Conservation (phyloP, 2,329 filamentous ascomycete species). For the Scytalidium sp. region DNA sequence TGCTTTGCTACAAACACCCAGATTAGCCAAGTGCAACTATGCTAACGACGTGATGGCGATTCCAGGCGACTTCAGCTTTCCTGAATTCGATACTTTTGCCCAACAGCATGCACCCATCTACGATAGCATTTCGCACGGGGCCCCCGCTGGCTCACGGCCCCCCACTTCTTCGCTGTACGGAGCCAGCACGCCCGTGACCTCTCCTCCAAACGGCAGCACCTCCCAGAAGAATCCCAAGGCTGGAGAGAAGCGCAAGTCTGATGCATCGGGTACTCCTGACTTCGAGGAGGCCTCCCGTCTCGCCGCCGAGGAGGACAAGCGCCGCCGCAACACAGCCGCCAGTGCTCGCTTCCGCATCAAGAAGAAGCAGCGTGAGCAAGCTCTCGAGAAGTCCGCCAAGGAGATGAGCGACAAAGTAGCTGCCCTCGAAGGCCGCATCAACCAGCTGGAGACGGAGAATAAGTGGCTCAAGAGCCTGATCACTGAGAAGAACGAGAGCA, state of each 20-base stretch:
- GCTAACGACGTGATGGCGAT: conserved; percentile 23
- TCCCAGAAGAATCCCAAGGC: conserved; percentile 2
- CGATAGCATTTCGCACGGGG: conserved; percentile 10
- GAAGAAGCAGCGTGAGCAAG: conserved; percentile 93
- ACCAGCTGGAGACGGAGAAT: conserved; percentile 79
- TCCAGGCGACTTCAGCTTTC: conserved; percentile 27
- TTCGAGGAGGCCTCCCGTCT: conserved; percentile 70
- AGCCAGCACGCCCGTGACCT: background rate
- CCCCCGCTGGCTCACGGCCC: conserved; percentile 15
- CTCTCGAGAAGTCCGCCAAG: conserved; percentile 76
- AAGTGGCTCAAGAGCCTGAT: conserved; percentile 79
- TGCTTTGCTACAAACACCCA: no score
- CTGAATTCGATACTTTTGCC: conserved; percentile 25
- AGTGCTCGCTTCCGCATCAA: conserved; percentile 88
- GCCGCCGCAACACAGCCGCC: conserved; percentile 83
- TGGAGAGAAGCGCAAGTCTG: conserved; percentile 28
- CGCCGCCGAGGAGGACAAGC: conserved; percentile 86
- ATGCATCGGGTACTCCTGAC: conserved; percentile 38
- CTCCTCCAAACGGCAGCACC: conserved; percentile 4
- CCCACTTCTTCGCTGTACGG: conserved; percentile 2
- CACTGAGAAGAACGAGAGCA: conserved; percentile 70
- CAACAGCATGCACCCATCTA: background rate
- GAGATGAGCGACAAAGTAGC: conserved; percentile 80
- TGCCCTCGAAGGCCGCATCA: conserved; percentile 68
- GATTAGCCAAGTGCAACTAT: conserved; percentile 19